Conservation (phyloP, 805 yeast genomes). For the Priceomyces fermenticarens region DNA sequence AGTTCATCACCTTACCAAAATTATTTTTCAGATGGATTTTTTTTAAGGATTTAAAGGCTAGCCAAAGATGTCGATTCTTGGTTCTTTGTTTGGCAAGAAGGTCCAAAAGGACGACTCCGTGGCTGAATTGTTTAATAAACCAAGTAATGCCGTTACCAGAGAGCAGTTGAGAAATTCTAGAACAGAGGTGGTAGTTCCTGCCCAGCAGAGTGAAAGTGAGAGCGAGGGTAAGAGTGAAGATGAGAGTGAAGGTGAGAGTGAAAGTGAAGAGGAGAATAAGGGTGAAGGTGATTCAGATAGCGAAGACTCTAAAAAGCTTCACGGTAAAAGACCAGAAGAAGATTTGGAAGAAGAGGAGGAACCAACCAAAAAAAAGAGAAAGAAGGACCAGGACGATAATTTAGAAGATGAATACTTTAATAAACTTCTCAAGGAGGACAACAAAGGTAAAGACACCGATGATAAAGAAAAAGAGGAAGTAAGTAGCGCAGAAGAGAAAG, state of each 20-base stretch:
- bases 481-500: slow-evolving; percentile 12
- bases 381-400: slow-evolving; percentile 42
- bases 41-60: neutral
- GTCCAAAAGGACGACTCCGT: slow-evolving; percentile 23
- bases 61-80: slow-evolving; percentile 31
- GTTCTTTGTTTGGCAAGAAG: slow-evolving; percentile 29
- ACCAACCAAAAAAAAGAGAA: slow-evolving; percentile 12
- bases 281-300: neutral
- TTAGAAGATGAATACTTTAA: slow-evolving; percentile 54
- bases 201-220: slow-evolving; percentile 17
- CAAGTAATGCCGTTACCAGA: slow-evolving; percentile 47
- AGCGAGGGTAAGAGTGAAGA: slow-evolving; percentile 18
- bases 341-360: slow-evolving; percentile 6
- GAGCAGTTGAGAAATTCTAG: slow-evolving; percentile 19
- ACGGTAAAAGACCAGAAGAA: slow-evolving; percentile 9
- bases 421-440: slow-evolving; percentile 43
- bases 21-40: neutral
- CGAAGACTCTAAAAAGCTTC: neutral
- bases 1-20: slow-evolving; percentile 1
- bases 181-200: slow-evolving; percentile 16
- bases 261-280: slow-evolving; percentile 8
- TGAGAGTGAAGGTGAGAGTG: slow-evolving; percentile 23
- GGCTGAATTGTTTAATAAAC: slow-evolving; percentile 26
- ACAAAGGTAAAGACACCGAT: slow-evolving; percentile 11
- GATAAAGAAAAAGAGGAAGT: slow-evolving; percentile 20